Evolutionary conservation across 2,329 filamentous ascomycete species (phyloP), one percentile per base, ranked within the genome.

Genomic region (Fusarium sp.): DNA sequence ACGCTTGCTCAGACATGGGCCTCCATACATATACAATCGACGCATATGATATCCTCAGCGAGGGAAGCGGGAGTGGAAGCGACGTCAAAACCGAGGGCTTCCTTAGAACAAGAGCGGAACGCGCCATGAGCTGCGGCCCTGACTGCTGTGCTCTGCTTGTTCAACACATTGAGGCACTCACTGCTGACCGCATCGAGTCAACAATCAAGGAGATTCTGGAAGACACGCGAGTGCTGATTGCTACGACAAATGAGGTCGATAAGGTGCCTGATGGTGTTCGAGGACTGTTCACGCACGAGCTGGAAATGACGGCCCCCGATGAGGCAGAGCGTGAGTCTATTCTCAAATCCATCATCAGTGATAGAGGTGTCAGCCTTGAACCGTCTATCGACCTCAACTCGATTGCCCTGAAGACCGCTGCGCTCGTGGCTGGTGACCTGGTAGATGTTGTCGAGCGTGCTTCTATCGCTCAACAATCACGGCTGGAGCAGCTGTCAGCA

Each of bases 71-170:
- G 1, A 94, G 94, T 54, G 93, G 93, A 10, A 91, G 92, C 57
- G 96, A 99, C 76, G 92, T 97, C 28, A 98, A 98, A 80, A 97
- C 94, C 0, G 95, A 98, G 76, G 94, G 93, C 1, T 92, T 97
- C 70, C 83, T 99, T 17, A 92, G 96, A 76, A 93, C 93, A 6
- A 88, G 96, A 51, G 93, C 94, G 2, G 96, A 97, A 65, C 88
- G 96, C 61, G 96, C 94, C 9, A 90, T 98, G 77, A 92, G 91
- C 70, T 98, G 96, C 76, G 96, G 96, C 1, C 80, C 94, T 0
- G 91, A 94, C 71, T 92, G 89, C 75, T 98, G 94, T 46, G 91
- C 92, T 7, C 81, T 99, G 50, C 84, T 98, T n/a, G 87, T 99
- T 71, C 90, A 91, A 62, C 96, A 99, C 74, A 88, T 98, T 40